Conservation (phyloP, 768 basidiomycete genomes). For the Amanita rimosa region DNA sequence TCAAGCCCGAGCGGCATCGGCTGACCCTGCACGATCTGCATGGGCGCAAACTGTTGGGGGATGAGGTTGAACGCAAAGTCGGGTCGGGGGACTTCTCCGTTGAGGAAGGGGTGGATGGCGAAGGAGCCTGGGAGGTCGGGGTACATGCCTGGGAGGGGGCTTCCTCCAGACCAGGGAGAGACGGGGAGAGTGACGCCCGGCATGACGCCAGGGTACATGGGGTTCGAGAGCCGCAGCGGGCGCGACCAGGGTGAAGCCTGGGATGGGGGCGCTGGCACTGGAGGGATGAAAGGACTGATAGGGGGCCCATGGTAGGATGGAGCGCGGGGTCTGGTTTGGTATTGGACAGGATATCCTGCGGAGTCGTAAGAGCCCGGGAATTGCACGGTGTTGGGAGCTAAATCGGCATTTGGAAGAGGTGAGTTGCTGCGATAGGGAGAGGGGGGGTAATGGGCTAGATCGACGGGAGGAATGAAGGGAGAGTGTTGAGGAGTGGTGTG, state of each 20-base stretch:
- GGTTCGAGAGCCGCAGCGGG: constrained; percentile 1
- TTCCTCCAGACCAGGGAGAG: background rate
- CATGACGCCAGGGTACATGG: constrained; percentile 1
- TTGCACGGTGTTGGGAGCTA: constrained; percentile 1
- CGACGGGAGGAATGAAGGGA: constrained; percentile 4
- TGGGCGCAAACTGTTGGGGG: background rate
- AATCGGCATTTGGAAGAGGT: background rate
- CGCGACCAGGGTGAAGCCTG: background rate
- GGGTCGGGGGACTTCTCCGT: background rate
- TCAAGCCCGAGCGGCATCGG: background rate
- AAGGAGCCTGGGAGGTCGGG: background rate
- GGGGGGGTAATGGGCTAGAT: constrained; percentile 1
- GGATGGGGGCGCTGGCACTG: background rate
- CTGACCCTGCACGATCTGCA: background rate
- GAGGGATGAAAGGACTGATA: background rate
- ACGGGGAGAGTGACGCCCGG: background rate
- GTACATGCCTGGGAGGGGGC: background rate
- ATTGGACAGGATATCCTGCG: background rate
- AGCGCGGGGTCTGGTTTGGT: constrained; percentile 1
- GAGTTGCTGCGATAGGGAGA: constrained; percentile 5
- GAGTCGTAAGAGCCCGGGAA: constrained; percentile 4
- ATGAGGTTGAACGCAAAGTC: constrained; percentile 4
- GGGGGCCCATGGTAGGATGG: constrained; percentile 5
- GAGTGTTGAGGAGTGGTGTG: constrained; percentile 3
- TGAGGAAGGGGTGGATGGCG: constrained; percentile 4